These are phyloP conservation scores for Cytidiella melzeri DNA, from an alignment of 768 basidiomycete genomes.

Conservation along the genomic window DNA sequence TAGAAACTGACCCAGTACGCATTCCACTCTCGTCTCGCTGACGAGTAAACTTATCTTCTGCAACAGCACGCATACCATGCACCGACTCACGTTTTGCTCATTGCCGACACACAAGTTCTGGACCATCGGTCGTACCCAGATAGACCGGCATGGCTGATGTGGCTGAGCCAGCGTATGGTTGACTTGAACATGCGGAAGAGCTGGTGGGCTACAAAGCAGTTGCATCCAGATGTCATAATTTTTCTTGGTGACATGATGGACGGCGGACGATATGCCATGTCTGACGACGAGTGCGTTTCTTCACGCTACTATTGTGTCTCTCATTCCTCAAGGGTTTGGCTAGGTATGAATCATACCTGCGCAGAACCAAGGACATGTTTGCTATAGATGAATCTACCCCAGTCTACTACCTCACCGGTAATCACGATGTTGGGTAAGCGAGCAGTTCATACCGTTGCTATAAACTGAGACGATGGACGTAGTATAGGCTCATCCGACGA, in stretches of 20 bases:
- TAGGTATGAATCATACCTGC: slow-evolving; percentile 72
- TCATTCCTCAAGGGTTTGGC: no score
- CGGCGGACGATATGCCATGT: slow-evolving; percentile 61
- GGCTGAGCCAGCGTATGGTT: slow-evolving; percentile 57
- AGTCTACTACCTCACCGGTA: slow-evolving; percentile 76
- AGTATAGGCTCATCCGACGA: slow-evolving; percentile 25
- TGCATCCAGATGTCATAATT: slow-evolving; percentile 65
- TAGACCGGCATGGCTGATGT: slow-evolving; percentile 47
- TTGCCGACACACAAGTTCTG: slow-evolving; percentile 86
- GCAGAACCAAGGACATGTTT: slow-evolving; percentile 71
- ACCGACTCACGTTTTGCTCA: slow-evolving; percentile 60
- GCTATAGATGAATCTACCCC: slow-evolving; percentile 38
- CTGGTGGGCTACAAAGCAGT: slow-evolving; percentile 62
- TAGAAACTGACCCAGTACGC: slow-evolving; percentile 8
- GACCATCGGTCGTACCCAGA: slow-evolving; percentile 70
- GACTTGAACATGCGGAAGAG: slow-evolving; percentile 82
- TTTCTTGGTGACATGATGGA: slow-evolving; percentile 95
- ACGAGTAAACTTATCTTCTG: neutral
- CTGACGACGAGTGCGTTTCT: slow-evolving; percentile 58
- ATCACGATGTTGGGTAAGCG: slow-evolving; percentile 80
- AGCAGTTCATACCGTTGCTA: slow-evolving; percentile 7
- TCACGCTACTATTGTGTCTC: no score
- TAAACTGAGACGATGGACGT: slow-evolving; percentile 6
- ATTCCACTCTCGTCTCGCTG: neutral
- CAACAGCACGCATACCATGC: neutral